Evolutionary conservation across 306 rosid genomes (phyloP).

Genomic region (Quercus rubra): DNA sequence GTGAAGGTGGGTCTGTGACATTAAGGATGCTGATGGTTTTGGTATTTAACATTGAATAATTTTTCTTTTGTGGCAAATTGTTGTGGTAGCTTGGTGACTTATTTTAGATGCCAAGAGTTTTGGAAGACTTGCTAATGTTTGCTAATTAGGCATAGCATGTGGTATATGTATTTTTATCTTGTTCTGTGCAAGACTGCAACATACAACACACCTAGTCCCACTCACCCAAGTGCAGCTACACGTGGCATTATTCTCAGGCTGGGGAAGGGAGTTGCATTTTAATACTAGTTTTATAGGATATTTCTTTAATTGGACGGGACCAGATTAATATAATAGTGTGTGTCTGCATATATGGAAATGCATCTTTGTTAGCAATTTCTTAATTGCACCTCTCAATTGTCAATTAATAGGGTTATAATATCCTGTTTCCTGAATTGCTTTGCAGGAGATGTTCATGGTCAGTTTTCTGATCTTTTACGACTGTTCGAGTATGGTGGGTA

Average conservation of each 20-base stretch:
- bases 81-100: too few species aligned
- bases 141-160: too few species aligned
- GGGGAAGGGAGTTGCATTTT: background rate
- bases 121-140: too few species aligned
- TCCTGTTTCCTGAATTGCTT: conserved; percentile 15
- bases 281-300: background rate
- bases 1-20: too few species aligned
- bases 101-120: too few species aligned
- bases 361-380: too few species aligned
- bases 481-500: conserved; percentile 79
- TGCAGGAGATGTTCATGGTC: conserved; percentile 85
- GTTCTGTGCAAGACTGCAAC: background rate
- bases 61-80: too few species aligned
- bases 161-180: background rate
- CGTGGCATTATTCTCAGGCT: background rate
- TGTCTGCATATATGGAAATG: background rate
- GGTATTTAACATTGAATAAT: too few species aligned
- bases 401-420: background rate
- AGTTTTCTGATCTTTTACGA: conserved; percentile 73
- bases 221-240: background rate
- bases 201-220: background rate
- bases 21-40: too few species aligned
- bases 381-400: too few species aligned
- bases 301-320: background rate
- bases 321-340: background rate